phyloP scores from a whole-genome alignment of 2,329 filamentous ascomycete genomes.

The Diaporthe sp. region DNA sequence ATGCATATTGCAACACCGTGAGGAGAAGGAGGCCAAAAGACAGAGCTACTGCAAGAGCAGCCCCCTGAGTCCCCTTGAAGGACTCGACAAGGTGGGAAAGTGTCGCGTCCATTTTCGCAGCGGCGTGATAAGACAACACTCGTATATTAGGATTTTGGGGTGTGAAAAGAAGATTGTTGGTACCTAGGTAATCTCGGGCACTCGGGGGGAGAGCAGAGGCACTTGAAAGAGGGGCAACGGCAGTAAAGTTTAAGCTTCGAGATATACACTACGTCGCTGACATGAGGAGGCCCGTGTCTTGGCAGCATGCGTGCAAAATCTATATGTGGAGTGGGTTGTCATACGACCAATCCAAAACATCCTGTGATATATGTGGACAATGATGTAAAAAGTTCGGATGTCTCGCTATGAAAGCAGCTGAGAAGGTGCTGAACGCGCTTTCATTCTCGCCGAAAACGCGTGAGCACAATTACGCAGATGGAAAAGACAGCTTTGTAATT shows the following conservation, averaged over 20 bases:
- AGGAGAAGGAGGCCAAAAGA: constrained; percentile 9
- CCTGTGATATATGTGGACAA: not conserved
- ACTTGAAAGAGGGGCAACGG: not conserved
- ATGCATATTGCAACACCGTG: constrained; percentile 3
- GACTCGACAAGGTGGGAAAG: not conserved
- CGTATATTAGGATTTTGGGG: not conserved
- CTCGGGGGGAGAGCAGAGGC: not conserved
- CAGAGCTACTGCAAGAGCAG: constrained; percentile 1
- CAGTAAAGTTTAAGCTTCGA: not conserved
- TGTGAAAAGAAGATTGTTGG: not conserved
- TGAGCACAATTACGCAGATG: not conserved
- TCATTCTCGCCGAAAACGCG: not conserved
- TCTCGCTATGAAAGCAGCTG: not conserved
- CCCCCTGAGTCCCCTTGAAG: not conserved
- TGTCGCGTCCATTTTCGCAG: not conserved
- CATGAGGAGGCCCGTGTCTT: constrained; percentile 18
- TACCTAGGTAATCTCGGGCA: not conserved
- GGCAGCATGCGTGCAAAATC: constrained; percentile 17
- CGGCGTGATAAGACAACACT: not conserved
- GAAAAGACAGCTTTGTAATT: not conserved
- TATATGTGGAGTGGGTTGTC: constrained; percentile 9
- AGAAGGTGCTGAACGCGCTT: not conserved
- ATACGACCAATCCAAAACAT: not conserved
- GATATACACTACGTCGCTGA: not conserved
- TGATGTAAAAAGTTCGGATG: not conserved